phyloP scores from a whole-genome alignment of 1,284 basidiomycete species.

The Cutaneotrichosporon daszewskae region DNA sequence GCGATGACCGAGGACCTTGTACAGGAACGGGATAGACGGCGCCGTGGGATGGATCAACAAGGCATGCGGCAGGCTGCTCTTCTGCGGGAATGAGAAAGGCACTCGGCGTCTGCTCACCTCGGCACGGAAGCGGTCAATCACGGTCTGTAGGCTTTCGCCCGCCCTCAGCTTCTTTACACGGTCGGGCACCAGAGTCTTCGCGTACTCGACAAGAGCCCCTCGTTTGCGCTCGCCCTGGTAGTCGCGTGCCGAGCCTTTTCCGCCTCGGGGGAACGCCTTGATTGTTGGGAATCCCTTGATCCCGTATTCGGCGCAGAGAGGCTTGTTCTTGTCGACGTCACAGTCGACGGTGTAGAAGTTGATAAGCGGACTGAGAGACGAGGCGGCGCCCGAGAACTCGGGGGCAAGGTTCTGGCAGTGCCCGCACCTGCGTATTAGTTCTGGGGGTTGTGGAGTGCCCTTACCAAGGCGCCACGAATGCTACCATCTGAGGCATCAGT shows the following conservation, averaged over 20 bases:
- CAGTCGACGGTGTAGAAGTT: conserved; percentile 89
- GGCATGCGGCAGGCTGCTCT: conserved; percentile 55
- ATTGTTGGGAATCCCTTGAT: conserved; percentile 90
- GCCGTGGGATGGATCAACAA: conserved; percentile 65
- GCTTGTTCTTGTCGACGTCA: conserved; percentile 75
- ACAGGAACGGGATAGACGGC: conserved; percentile 72
- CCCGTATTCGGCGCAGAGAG: conserved; percentile 73
- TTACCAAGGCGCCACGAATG: conserved; percentile 83
- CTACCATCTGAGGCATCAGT: conserved; percentile 57
- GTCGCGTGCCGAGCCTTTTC: conserved; percentile 58
- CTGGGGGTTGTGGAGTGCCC: conserved; percentile 26
- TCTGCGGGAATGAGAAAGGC: conserved; percentile 26
- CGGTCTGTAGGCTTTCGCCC: conserved; percentile 49
- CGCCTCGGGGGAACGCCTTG: conserved; percentile 75
- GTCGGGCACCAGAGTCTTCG: conserved; percentile 65
- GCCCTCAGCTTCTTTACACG: conserved; percentile 58
- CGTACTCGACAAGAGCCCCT: conserved; percentile 70
- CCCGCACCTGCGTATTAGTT: conserved; percentile 36
- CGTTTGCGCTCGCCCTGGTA: conserved; percentile 72
- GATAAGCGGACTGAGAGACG: conserved; percentile 71
- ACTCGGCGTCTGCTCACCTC: conserved; percentile 34
- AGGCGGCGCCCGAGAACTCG: conserved; percentile 75
- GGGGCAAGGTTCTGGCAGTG: conserved; percentile 84
- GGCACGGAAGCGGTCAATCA: conserved; percentile 28
- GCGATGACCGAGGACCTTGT: conserved; percentile 76